Evolutionary conservation across 768 basidiomycete species (phyloP).

Genomic region (Lactarius sanguifluus): DNA sequence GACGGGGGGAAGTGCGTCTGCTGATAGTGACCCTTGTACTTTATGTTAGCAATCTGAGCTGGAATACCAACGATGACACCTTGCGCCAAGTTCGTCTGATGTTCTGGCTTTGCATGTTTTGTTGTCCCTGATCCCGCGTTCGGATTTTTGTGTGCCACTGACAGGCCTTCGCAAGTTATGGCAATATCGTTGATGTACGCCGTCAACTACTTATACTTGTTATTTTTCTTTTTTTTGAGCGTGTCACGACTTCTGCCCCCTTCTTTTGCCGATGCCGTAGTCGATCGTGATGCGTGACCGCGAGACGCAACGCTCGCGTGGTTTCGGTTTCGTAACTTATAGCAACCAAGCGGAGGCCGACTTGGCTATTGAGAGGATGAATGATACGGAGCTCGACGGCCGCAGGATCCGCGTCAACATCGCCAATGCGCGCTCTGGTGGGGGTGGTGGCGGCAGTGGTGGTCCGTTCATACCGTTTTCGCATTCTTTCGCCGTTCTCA

Average conservation of each 20-base stretch:
- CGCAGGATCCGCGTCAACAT: constrained; percentile 87
- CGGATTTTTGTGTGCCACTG: constrained; percentile 44
- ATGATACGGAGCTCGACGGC: constrained; percentile 94
- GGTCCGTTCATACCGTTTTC: constrained; percentile 31
- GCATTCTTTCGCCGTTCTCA: not conserved
- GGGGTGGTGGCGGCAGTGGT: constrained; percentile 46
- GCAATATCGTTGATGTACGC: constrained; percentile 91
- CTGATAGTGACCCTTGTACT: constrained; percentile 55
- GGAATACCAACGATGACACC: constrained; percentile 93
- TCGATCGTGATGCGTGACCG: constrained; percentile 98
- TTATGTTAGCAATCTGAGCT: constrained; percentile 82
- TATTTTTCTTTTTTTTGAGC: constrained; percentile 31
- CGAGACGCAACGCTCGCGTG: constrained; percentile 94
- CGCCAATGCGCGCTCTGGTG: constrained; percentile 65
- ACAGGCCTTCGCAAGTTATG: constrained; percentile 82
- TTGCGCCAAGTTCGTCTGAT: constrained; percentile 81
- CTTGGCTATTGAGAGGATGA: constrained; percentile 69
- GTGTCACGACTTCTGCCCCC: constrained; percentile 1
- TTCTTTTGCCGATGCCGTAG: constrained; percentile 45
- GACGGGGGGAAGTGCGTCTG: constrained; percentile 35
- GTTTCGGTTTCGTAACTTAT: constrained; percentile 95
- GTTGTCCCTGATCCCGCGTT: constrained; percentile 44
- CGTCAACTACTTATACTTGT: constrained; percentile 26
- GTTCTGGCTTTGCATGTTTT: constrained; percentile 37
- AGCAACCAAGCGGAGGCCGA: constrained; percentile 62